Evolutionary conservation across 2,329 filamentous ascomycete genomes (phyloP), one percentile per base, ranked within the genome.

Genomic region (Alternaria hordeiaustralica): DNA sequence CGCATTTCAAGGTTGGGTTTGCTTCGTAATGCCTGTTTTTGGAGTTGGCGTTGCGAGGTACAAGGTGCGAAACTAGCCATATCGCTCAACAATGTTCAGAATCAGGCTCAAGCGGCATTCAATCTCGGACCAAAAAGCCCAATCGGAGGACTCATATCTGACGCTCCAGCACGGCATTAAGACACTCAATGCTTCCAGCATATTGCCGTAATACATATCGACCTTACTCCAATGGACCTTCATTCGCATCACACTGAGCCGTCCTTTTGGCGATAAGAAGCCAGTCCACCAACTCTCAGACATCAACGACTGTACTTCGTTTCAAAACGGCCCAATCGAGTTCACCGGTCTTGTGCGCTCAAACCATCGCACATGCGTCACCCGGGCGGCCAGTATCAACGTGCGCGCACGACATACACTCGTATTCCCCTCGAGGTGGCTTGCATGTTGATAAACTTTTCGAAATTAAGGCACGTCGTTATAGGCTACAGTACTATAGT

Each of bases 321-420:
- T 46, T 23, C 41, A 18, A 21, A 23, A 4, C 15, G 6, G 20
- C 5, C 25, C 41, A 41, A 51, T 43, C 7, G 43, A 28, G 20
- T 15, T 51, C 54, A 60, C 23, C 46, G 30, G 57, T 44, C 28
- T 47, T 21, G 41, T 53, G 49, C 45, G 13, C 23, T 45, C n/a
- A 18, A 25, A 30, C 36, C 8, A 41, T n/a, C 25, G 43, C 53
- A 18, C 45, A 55, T 49, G 60, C 43, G 60, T 59, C 47, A 71
- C 60, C 18, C 64, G 55, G 66, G 63, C 61, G 61, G 61, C 62
- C 46, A 65, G 50, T 69, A 58, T 36, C 26, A 65, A 69, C 61
- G 65, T 73, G 65, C 66, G 30, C 54, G 67, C 69, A 47, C 58
- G 43, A 60, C 62, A 9, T 57, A 56, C 45, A 55, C 43, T 25